phyloP scores from a whole-genome alignment of 441 rosid species.

The Theobroma grandiflorum region DNA sequence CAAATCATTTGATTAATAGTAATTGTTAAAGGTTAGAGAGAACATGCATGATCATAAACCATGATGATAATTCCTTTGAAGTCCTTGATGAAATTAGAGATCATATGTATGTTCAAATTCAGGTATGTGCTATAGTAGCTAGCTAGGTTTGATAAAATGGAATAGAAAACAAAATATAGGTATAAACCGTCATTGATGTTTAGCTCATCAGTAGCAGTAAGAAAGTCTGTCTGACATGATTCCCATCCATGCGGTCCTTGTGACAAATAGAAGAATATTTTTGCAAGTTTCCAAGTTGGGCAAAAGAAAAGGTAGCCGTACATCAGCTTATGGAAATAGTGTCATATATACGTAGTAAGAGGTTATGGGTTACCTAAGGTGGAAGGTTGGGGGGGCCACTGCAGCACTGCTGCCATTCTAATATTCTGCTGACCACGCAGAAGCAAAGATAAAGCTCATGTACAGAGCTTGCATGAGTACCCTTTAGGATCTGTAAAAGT shows the following conservation, averaged over 20 bases:
- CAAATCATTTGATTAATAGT: no score
- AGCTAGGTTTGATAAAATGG: neutral
- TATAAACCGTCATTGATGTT: neutral
- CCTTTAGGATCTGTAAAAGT: neutral
- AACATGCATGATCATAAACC: no score
- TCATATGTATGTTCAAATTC: neutral
- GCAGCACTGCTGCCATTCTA: neutral
- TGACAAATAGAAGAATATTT: neutral
- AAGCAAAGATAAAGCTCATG: neutral
- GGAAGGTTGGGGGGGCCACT: neutral
- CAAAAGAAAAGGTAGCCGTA: neutral
- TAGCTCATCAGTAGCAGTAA: neutral
- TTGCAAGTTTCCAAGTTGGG: neutral
- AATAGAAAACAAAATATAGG: neutral
- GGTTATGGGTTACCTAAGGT: neutral
- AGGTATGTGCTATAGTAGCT: neutral
- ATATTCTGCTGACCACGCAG: neutral
- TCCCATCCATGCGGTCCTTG: slow-evolving; percentile 1
- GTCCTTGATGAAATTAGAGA: no score
- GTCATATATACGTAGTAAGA: neutral
- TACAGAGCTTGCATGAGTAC: slow-evolving; percentile 3
- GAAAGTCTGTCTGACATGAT: neutral
- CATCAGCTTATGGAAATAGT: neutral
- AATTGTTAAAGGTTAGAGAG: no score
- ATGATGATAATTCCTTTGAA: no score